Base-by-base conservation (phyloP, 1,284 basidiomycete species). In the Boletus sp. region DNA sequence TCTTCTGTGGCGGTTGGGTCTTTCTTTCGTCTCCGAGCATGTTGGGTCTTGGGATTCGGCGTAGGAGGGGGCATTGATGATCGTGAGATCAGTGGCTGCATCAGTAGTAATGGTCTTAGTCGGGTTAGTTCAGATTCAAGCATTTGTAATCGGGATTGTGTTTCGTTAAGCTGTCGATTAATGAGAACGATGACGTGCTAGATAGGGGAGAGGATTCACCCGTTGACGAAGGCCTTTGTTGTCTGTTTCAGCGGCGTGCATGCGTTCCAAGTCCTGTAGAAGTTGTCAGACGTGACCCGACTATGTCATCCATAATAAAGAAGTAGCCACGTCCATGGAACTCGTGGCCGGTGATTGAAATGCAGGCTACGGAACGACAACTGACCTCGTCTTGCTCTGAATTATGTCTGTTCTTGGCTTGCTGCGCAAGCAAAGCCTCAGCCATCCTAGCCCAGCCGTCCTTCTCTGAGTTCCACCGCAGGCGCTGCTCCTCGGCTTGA, bases 361-460 rank as follows among this genome's bases (percentile, higher is more conserved):
- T 18, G 15, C n/a, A 44, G 9, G 27, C 9, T 27, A 36, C 22
- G 16, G 47, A 44, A 63, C 11, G n/a, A 27, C 16, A 53, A 68
- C 74, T 59, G 53, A 83, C 82, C 70, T 84, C 78, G 54, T 82
- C 77, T 60, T 72, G 78, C 2, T 73, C 68, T 13, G 67, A 53
- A 11, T 65, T 65, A 18, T 70, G 65, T 35, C 61, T 60, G 24
- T 73, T 75, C 51, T 74, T 78, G 53, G 75, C 74, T 44, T 78
- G 75, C 56, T 81, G 81, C 1, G 73, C 68, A 55, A 86, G 76
- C 43, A 90, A 74, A 7, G 85, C 86, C 59, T 89, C 87, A 1
- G 83, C 80, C 58, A 80, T 81, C 54, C 86, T 76, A 15, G 78
- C 78, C 82, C 84, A 89, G 5, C 78, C 76, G 8, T 82, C 81